Base-by-base conservation (phyloP, 139 green algal genomes). In the Zygnema circumcarinatum region DNA sequence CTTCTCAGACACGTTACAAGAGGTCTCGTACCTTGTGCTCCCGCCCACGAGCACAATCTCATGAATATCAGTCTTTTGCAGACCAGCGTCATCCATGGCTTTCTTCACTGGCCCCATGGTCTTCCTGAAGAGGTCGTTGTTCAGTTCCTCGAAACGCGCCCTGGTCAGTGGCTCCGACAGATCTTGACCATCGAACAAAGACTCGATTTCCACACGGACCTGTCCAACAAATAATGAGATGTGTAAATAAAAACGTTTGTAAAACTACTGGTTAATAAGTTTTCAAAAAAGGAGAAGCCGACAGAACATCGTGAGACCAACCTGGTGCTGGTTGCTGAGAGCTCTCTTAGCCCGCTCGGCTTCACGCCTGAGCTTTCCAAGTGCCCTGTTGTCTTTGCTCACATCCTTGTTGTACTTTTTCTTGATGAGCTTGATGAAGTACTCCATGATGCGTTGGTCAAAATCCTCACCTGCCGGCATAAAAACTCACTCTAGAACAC, bases 391-490 rank as follows among this genome's bases (percentile, higher is more conserved):
- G 91, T 99, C 97, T n/a, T 90, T 93, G 83, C 91, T 95, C 82
- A 99, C 90, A 84, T 99, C 96, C 91, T 96, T 96, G 88, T 94
- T 94, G 93, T 96, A 96, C 94, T 99, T 99, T 74, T 96, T 94
- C 94, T 99, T 99, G 92, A 99, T 97, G 21, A 98, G 93, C 94
- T 98, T 98, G 92, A 99, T 98, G 92, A 99, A 98, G 94, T 99
- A 98, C 92, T 99, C 94, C 95, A 99, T 98, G 0, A 99, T 92
- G 52, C 95, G 93, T 90, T 99, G 95, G 94, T 99, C 97, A 92
- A 99, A 99, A 94, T 99, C 97, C 94, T 99, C 97, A n/a, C 92
- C 82, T 88, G 82, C 82, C 79, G 16, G 16, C 11, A 7, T 11
- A 84, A 84, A 52, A 81, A 81, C 3, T 11, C 11, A 52, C 11